Evolutionary conservation across 768 basidiomycete genomes (phyloP).

Genomic region (Amanita phalloides): DNA sequence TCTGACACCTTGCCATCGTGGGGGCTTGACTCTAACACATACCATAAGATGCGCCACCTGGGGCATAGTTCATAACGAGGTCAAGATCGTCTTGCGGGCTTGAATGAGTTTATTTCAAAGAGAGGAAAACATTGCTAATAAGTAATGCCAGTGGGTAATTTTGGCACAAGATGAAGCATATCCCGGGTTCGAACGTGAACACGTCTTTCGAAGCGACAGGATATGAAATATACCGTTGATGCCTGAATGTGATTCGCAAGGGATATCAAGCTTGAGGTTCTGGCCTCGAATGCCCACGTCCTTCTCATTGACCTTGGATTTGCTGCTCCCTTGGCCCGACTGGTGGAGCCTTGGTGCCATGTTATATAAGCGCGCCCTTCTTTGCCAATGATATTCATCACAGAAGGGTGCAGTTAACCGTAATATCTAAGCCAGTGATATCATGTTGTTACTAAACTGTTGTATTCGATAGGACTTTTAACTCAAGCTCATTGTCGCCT

Average conservation of each 20-base stretch:
- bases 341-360: conserved; percentile 96
- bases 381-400: conserved; percentile 78
- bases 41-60: conserved; percentile 86
- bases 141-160: too few relatives aligned
- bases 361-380: conserved; percentile 88
- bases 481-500: conserved; percentile 51
- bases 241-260: conserved; percentile 18
- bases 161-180: too few relatives aligned
- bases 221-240: not conserved
- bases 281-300: conserved; percentile 56
- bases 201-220: conserved; percentile 55
- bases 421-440: too few relatives aligned
- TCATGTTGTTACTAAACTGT: conserved; percentile 9
- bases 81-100: conserved; percentile 51
- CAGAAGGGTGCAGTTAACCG: conserved; percentile 32
- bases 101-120: conserved; percentile 61
- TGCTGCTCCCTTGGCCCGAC: conserved; percentile 77
- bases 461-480: conserved; percentile 36
- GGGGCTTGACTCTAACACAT: conserved; percentile 69
- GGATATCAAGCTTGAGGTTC: conserved; percentile 91
- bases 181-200: conserved; percentile 73
- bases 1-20: conserved; percentile 53
- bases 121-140: conserved; percentile 87
- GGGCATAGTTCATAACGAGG: conserved; percentile 76
- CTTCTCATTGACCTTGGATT: conserved; percentile 92